These are phyloP conservation scores for Cladosporium velox DNA, from an alignment of 2,329 filamentous ascomycete genomes.

Conservation along the genomic window DNA sequence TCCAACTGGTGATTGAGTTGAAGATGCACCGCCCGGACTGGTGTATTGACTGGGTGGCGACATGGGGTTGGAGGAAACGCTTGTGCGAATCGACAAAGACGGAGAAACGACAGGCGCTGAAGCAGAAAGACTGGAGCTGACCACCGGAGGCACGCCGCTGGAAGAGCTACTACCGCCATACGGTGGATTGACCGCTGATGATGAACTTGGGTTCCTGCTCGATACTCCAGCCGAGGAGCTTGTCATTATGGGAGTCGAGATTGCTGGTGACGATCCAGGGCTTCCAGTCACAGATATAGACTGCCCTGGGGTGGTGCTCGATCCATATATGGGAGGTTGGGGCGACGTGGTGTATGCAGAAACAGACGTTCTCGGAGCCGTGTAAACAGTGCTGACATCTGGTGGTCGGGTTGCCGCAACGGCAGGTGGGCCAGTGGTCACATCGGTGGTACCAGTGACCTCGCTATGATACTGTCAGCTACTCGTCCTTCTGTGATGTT, in stretches of 20 bases:
- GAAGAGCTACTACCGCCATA: conserved; percentile 9
- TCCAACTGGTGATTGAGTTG: background rate
- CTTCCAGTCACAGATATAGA: background rate
- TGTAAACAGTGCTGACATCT: conserved; percentile 25
- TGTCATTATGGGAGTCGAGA: conserved; percentile 12
- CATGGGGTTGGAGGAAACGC: background rate
- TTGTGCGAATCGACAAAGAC: background rate
- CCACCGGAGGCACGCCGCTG: background rate
- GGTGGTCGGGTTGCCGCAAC: conserved; percentile 24
- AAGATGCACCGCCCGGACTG: conserved; percentile 1
- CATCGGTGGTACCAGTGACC: conserved; percentile 29
- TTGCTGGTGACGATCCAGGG: conserved; percentile 7
- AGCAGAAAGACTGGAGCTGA: conserved; percentile 2
- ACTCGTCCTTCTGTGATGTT: background rate
- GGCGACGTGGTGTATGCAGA: conserved; percentile 17
- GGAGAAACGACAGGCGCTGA: conserved; percentile 1
- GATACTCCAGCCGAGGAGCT: background rate
- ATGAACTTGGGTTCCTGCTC: background rate
- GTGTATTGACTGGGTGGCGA: conserved; percentile 8
- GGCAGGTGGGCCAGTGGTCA: conserved; percentile 24
- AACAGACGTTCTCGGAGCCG: conserved; percentile 21
- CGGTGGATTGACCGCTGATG: background rate
- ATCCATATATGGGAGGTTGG: conserved; percentile 13
- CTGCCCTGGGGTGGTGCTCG: conserved; percentile 7
- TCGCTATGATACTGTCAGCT: conserved; percentile 11